phyloP scores from a whole-genome alignment of 495 filamentous ascomycete genomes.

The Haplographium delicatum region DNA sequence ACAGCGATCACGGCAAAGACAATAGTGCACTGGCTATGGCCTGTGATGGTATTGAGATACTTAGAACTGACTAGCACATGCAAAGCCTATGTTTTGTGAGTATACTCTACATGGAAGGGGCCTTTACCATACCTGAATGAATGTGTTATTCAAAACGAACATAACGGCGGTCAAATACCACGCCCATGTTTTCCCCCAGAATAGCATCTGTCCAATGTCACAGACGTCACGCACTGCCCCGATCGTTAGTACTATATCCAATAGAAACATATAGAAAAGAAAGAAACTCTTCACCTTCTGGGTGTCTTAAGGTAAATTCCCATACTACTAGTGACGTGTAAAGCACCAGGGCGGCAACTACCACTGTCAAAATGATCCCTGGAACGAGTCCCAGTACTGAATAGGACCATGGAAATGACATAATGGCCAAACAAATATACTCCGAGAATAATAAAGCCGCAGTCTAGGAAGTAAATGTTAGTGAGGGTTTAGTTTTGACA shows the following conservation, averaged over 20 bases:
- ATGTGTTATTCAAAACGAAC: constrained; percentile 90
- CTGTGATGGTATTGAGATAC: constrained; percentile 80
- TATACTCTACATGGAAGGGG: neutral
- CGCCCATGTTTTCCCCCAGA: constrained; percentile 69
- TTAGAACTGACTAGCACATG: constrained; percentile 75
- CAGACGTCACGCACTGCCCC: constrained; percentile 86
- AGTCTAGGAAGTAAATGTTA: constrained; percentile 53
- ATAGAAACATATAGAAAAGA: too few relatives aligned
- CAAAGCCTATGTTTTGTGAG: constrained; percentile 45
- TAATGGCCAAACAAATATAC: constrained; percentile 90
- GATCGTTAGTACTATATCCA: too few relatives aligned
- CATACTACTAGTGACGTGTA: constrained; percentile 84
- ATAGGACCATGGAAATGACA: constrained; percentile 91
- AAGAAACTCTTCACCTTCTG: constrained; percentile 50
- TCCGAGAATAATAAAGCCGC: constrained; percentile 83
- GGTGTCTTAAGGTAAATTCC: constrained; percentile 83
- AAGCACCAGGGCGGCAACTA: constrained; percentile 66
- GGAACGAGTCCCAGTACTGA: constrained; percentile 82
- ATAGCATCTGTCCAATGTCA: constrained; percentile 85
- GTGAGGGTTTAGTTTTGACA: too few relatives aligned
- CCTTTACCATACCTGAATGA: constrained; percentile 56
- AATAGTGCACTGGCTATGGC: constrained; percentile 61
- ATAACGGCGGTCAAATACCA: constrained; percentile 83
- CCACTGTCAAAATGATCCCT: constrained; percentile 73
- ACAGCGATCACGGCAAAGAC: constrained; percentile 65